Conservation (phyloP, 345 rosid species). For the Eucalyptus regnans region DNA sequence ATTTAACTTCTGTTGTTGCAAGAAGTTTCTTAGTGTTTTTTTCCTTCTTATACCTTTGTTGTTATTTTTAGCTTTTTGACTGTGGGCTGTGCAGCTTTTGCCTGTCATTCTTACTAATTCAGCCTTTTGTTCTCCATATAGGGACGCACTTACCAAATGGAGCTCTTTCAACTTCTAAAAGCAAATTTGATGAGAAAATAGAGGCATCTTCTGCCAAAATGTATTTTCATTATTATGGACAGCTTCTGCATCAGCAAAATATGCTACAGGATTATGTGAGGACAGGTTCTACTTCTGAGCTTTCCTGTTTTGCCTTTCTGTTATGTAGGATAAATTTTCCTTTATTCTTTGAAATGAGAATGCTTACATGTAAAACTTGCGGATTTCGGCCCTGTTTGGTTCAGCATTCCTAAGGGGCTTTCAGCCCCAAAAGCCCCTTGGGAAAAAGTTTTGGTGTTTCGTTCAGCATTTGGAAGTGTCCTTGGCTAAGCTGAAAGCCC, state of each 20-base stretch:
- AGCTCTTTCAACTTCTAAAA: constrained; percentile 22
- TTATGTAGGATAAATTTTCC: not conserved
- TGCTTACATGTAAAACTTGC: not conserved
- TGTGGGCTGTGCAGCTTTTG: not conserved
- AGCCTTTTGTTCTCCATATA: constrained; percentile 4
- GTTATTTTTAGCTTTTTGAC: not conserved
- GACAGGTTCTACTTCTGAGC: constrained; percentile 50
- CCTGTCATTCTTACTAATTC: not conserved
- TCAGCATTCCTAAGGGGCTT: too few relatives aligned
- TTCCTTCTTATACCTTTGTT: not conserved
- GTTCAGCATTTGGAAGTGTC: too few relatives aligned
- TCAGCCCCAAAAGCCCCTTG: too few relatives aligned
- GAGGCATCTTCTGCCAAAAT: constrained; percentile 93
- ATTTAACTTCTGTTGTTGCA: not conserved
- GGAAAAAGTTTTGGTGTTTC: too few relatives aligned
- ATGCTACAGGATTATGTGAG: constrained; percentile 99
- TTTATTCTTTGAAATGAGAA: not conserved
- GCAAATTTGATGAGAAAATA: constrained; percentile 89
- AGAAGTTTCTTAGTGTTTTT: not conserved
- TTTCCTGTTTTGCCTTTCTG: not conserved
- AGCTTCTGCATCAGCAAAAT: constrained; percentile 92
- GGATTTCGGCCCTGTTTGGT: not conserved
- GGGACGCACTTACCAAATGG: constrained; percentile 42
- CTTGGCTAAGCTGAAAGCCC: too few relatives aligned
- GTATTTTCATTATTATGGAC: constrained; percentile 98